These are phyloP conservation scores for Beauveria sp. DNA, from an alignment of 2,329 filamentous ascomycete genomes.

Conservation along the genomic window DNA sequence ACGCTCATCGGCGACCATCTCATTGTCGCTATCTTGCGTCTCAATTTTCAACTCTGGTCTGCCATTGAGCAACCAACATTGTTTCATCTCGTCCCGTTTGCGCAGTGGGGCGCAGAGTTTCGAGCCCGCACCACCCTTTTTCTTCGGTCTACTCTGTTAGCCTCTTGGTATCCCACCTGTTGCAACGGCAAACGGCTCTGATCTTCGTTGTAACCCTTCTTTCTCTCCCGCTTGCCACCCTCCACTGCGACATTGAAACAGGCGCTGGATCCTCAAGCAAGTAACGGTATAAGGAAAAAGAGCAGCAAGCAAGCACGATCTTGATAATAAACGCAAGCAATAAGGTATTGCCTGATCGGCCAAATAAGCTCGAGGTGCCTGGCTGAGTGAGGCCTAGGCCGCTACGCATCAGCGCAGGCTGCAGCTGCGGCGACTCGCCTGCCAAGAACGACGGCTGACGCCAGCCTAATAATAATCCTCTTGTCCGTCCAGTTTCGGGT, in stretches of 20 bases:
- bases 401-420: background rate
- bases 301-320: background rate
- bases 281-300: background rate
- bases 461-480: background rate
- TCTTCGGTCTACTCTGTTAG: background rate
- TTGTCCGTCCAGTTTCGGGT: background rate
- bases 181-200: background rate
- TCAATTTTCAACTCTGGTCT: background rate
- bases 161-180: background rate
- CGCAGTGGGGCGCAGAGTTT: background rate
- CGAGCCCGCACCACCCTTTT: background rate
- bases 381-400: background rate
- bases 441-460: slow-evolving; percentile 4
- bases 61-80: background rate
- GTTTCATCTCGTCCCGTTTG: background rate
- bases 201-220: slow-evolving; percentile 5
- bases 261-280: background rate
- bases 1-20: background rate
- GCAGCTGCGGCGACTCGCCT: background rate
- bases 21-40: background rate
- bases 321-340: background rate
- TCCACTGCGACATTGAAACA: background rate
- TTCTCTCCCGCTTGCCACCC: background rate
- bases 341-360: background rate
- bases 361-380: background rate